These are phyloP conservation scores for Camelina sativa DNA, from an alignment of 345 rosid species.

Conservation along the genomic window DNA sequence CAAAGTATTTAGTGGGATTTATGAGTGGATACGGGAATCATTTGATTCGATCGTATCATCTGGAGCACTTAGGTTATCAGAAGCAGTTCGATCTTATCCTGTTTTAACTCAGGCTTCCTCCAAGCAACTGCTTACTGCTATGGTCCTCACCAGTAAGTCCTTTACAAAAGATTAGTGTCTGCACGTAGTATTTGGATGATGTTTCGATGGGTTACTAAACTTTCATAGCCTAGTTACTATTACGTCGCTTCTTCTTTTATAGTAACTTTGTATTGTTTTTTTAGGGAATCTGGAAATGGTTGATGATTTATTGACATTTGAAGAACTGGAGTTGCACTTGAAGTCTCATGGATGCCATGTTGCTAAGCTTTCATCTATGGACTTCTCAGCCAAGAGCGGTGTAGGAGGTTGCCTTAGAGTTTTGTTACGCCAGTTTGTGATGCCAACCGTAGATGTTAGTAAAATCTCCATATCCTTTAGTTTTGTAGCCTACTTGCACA, in stretches of 20 bases:
- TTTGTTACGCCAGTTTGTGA: constrained; percentile 75
- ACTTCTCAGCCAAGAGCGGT: constrained; percentile 73
- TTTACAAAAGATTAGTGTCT: neutral
- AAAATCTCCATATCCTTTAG: constrained; percentile 7
- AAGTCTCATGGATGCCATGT: constrained; percentile 80
- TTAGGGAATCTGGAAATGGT: constrained; percentile 95
- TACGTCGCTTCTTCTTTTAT: constrained; percentile 1
- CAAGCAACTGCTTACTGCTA: constrained; percentile 68
- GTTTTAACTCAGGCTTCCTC: constrained; percentile 60
- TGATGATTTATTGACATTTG: constrained; percentile 82
- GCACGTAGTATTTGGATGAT: constrained; percentile 2
- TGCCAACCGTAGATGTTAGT: constrained; percentile 77
- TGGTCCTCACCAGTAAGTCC: constrained; percentile 86
- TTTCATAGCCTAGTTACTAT: neutral
- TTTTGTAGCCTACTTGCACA: constrained; percentile 14
- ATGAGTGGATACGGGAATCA: constrained; percentile 73
- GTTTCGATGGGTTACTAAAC: constrained; percentile 1
- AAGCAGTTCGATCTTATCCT: constrained; percentile 70
- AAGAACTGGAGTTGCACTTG: constrained; percentile 72
- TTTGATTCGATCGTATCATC: constrained; percentile 55
- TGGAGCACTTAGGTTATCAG: constrained; percentile 47
- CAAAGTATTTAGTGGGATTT: constrained; percentile 59
- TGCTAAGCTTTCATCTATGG: constrained; percentile 87
- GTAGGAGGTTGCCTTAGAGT: constrained; percentile 80
- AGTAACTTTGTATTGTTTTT: constrained; percentile 2